phyloP scores from a whole-genome alignment of 768 basidiomycete species.

The Scleroderma bovista region DNA sequence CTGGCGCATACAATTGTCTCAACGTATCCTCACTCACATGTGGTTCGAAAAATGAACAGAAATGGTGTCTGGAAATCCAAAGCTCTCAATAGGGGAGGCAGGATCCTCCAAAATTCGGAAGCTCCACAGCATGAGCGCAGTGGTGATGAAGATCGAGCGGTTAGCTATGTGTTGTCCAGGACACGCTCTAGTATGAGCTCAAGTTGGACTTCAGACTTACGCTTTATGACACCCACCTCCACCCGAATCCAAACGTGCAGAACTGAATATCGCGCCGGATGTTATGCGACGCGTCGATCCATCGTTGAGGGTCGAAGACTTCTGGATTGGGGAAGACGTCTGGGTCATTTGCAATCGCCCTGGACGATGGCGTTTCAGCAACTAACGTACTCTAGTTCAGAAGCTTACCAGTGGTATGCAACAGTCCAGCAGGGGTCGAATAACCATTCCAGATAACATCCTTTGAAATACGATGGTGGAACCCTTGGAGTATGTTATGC shows the following conservation, averaged over 20 bases:
- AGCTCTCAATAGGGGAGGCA: constrained; percentile 47
- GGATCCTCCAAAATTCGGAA: constrained; percentile 49
- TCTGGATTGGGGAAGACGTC: constrained; percentile 34
- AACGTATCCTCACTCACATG: not conserved
- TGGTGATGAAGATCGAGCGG: constrained; percentile 54
- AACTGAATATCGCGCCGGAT: constrained; percentile 44
- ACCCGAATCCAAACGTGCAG: constrained; percentile 52
- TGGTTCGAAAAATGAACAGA: constrained; percentile 16
- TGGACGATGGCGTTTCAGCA: not conserved
- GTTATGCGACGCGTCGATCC: constrained; percentile 40
- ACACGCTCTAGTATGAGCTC: constrained; percentile 37
- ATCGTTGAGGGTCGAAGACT: constrained; percentile 49
- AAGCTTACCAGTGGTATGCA: too few relatives aligned
- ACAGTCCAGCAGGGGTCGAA: not conserved
- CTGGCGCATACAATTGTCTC: not conserved
- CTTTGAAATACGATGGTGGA: constrained; percentile 19
- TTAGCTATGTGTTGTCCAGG: constrained; percentile 45
- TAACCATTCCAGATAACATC: constrained; percentile 21
- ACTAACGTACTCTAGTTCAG: too few relatives aligned
- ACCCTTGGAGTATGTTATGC: constrained; percentile 5
- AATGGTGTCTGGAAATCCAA: constrained; percentile 47
- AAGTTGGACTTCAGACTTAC: too few relatives aligned
- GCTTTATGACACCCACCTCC: constrained; percentile 14
- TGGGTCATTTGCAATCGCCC: constrained; percentile 22
- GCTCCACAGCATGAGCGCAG: constrained; percentile 57